phyloP scores from a whole-genome alignment of 345 rosid genomes.

The Camelina laxa region DNA sequence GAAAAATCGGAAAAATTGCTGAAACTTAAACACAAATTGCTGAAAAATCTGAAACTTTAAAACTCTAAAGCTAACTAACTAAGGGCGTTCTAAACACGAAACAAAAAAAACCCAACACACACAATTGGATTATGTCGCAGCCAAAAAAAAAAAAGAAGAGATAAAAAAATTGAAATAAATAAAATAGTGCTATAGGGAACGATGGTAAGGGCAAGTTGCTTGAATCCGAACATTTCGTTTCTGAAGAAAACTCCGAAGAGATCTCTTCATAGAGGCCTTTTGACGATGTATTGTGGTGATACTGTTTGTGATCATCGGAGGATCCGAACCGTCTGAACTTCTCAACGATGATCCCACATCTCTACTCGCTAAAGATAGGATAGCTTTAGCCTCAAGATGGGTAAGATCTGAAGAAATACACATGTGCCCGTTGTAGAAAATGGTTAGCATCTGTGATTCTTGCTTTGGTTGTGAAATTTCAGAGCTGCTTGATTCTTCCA shows the following conservation, averaged over 20 bases:
- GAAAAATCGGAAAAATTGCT: too few relatives aligned
- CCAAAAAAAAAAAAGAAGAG: neutral
- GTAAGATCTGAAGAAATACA: constrained; percentile 33
- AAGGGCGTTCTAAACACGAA: neutral
- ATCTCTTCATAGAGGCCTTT: constrained; percentile 36
- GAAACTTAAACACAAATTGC: neutral
- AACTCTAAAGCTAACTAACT: neutral
- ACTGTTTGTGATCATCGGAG: neutral
- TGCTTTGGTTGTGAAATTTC: constrained; percentile 7
- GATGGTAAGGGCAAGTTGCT: constrained; percentile 30
- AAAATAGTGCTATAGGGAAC: neutral
- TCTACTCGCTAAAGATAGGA: constrained; percentile 35
- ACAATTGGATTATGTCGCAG: neutral
- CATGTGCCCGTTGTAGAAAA: constrained; percentile 35
- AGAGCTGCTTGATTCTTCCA: constrained; percentile 10
- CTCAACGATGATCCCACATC: neutral
- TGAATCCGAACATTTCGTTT: constrained; percentile 34
- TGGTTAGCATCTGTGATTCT: constrained; percentile 27
- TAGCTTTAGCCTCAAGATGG: constrained; percentile 17
- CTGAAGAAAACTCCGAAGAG: constrained; percentile 38
- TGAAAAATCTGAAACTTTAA: neutral
- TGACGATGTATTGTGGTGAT: neutral
- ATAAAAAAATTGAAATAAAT: neutral
- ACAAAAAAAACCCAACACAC: neutral
- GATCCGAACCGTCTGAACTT: neutral